A percentile compares a stretch with the other conserved stretches of the same genome.
phyloP scores from a whole-genome alignment of 1,139 yeast genomes.

The Wickerhamomyces sp. region DNA sequence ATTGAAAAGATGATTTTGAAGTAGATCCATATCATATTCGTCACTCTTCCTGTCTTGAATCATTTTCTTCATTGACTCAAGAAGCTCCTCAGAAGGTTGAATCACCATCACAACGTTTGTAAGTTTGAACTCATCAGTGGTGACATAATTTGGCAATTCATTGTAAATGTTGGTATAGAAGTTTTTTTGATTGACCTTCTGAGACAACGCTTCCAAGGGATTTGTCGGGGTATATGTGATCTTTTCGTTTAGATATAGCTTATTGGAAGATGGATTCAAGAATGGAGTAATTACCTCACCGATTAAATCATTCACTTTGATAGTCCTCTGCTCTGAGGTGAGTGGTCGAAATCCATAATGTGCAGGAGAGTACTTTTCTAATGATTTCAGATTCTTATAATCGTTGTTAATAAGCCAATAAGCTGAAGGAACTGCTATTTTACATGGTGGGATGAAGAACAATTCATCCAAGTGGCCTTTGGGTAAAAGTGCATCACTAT shows the following conservation, averaged over 20 bases:
- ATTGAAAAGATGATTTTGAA: conserved; percentile 32
- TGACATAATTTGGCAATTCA: conserved; percentile 12
- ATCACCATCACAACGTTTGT: conserved; percentile 23
- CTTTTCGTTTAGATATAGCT: conserved; percentile 6
- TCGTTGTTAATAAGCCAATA: conserved; percentile 23
- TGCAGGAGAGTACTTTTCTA: conserved; percentile 5
- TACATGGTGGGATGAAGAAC: conserved; percentile 39
- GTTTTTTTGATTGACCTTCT: conserved; percentile 2
- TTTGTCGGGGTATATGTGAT: too few relatives aligned
- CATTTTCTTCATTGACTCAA: conserved; percentile 8
- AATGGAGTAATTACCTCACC: conserved; percentile 5
- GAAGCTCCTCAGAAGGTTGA: conserved; percentile 15
- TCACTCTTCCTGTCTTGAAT: conserved; percentile 13
- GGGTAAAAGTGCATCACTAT: conserved; percentile 33
- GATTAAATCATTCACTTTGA: conserved; percentile 4
- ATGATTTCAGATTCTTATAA: conserved; percentile 3
- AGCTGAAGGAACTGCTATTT: conserved; percentile 31
- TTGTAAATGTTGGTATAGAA: conserved; percentile 17
- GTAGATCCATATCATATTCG: conserved; percentile 30
- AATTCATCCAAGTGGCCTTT: conserved; percentile 38
- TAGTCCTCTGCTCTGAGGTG: conserved; percentile 9
- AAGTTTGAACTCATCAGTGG: conserved; percentile 12
- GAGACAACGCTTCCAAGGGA: too few relatives aligned
- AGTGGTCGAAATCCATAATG: conserved; percentile 12
- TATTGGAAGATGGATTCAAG: conserved; percentile 1